phyloP scores from a whole-genome alignment of 1,139 yeast genomes.

The Kurtzmaniella natalensis region DNA sequence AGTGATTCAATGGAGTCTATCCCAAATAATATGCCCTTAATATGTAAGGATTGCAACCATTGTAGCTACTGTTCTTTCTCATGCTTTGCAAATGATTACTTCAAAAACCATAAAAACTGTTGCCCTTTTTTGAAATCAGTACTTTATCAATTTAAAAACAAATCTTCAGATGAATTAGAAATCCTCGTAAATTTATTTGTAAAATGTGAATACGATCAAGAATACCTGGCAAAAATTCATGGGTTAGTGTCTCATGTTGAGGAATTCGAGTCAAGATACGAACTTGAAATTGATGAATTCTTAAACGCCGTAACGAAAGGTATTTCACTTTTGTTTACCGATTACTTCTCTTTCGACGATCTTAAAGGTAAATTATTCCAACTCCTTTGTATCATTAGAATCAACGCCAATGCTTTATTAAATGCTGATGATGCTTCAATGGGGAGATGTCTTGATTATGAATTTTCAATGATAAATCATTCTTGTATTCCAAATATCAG shows the following conservation, averaged over 20 bases:
- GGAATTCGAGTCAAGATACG: not conserved
- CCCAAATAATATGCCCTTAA: constrained; percentile 1
- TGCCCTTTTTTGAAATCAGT: too few relatives aligned
- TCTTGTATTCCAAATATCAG: constrained; percentile 28
- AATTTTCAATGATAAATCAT: constrained; percentile 28
- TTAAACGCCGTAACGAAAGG: constrained; percentile 3
- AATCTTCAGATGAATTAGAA: constrained; percentile 13
- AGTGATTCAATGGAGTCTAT: not conserved
- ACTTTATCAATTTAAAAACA: too few relatives aligned
- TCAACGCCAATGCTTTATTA: constrained; percentile 21
- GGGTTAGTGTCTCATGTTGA: not conserved
- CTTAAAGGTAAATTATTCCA: not conserved
- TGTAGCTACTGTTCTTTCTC: constrained; percentile 11
- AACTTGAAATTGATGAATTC: constrained; percentile 1
- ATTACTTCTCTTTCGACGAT: not conserved
- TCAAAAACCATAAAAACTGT: constrained; percentile 9
- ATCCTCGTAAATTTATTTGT: constrained; percentile 4
- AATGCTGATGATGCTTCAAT: constrained; percentile 18
- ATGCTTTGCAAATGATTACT: constrained; percentile 10
- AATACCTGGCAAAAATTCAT: not conserved
- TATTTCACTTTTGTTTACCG: too few relatives aligned
- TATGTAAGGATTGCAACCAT: constrained; percentile 10
- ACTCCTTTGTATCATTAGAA: constrained; percentile 14
- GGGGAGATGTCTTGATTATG: constrained; percentile 33
- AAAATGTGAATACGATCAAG: too few relatives aligned